phyloP scores from a whole-genome alignment of 2,329 filamentous ascomycete genomes.

The Apiospora sp. region DNA sequence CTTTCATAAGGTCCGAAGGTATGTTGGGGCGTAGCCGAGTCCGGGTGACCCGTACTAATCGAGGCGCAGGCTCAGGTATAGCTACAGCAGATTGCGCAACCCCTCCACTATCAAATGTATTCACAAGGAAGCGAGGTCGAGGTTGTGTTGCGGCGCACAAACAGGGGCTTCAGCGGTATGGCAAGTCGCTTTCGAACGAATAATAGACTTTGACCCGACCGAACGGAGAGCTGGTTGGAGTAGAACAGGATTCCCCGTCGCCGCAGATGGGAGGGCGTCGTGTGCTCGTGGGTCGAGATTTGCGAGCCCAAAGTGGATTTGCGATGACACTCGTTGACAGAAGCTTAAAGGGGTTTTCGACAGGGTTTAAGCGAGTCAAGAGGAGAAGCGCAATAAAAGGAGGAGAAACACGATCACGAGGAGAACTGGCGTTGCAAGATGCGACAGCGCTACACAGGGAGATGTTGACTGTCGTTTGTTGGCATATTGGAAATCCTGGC shows the following conservation, averaged over 20 bases:
- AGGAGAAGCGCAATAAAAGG: background rate
- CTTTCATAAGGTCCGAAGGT: conserved; percentile 25
- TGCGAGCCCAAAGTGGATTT: background rate
- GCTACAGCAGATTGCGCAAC: background rate
- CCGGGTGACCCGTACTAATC: conserved; percentile 21
- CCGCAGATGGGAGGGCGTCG: conserved; percentile 16
- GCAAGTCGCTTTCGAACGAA: background rate
- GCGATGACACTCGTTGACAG: background rate
- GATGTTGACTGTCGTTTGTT: conserved; percentile 3
- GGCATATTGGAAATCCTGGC: conserved; percentile 15
- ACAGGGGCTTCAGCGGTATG: background rate
- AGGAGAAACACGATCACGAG: conserved; percentile 9
- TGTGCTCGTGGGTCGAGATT: conserved; percentile 21
- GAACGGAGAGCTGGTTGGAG: background rate
- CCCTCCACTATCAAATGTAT: conserved; percentile 3
- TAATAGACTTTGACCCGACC: background rate
- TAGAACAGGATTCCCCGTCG: background rate
- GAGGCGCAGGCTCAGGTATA: conserved; percentile 19
- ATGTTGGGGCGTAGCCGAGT: conserved; percentile 1
- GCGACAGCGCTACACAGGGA: background rate
- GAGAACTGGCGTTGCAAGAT: background rate
- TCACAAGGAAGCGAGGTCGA: background rate
- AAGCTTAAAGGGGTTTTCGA: conserved; percentile 5
- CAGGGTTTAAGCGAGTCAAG: background rate
- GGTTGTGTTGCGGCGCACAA: background rate